These are phyloP conservation scores for Sedum album DNA, from an alignment of 164 flowering plant species.

Conservation along the genomic window DNA sequence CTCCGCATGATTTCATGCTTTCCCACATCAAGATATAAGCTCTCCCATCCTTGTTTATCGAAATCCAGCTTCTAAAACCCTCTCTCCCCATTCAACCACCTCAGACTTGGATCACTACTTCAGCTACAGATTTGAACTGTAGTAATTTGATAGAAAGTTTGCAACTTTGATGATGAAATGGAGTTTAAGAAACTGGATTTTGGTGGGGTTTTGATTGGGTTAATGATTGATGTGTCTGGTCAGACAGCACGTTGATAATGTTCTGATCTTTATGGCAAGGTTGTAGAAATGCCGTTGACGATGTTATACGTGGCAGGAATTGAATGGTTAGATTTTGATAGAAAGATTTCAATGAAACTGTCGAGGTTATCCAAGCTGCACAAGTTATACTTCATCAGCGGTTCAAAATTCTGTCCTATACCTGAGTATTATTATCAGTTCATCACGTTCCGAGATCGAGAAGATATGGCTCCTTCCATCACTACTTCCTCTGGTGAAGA, in stretches of 20 bases:
- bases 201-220: neutral
- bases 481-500: neutral
- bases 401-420: too few relatives aligned
- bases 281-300: neutral
- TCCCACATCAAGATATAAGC: conserved; percentile 23
- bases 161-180: neutral
- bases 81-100: conserved; percentile 20
- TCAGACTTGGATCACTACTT: neutral
- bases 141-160: neutral
- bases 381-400: too few relatives aligned
- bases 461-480: neutral
- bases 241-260: neutral
- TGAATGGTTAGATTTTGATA: too few relatives aligned
- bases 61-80: conserved; percentile 23
- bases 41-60: conserved; percentile 17
- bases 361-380: too few relatives aligned
- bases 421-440: too few relatives aligned
- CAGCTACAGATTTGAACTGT: neutral
- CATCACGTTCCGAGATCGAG: too few relatives aligned
- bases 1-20: conserved; percentile 39
- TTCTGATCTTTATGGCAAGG: neutral
- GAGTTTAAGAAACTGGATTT: neutral
- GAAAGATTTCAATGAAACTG: too few relatives aligned
- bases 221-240: neutral
- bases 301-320: neutral